A percentile compares a stretch with the other conserved stretches of the same genome.
Conservation (phyloP, 306 rosid species). For the Malus asiatica region DNA sequence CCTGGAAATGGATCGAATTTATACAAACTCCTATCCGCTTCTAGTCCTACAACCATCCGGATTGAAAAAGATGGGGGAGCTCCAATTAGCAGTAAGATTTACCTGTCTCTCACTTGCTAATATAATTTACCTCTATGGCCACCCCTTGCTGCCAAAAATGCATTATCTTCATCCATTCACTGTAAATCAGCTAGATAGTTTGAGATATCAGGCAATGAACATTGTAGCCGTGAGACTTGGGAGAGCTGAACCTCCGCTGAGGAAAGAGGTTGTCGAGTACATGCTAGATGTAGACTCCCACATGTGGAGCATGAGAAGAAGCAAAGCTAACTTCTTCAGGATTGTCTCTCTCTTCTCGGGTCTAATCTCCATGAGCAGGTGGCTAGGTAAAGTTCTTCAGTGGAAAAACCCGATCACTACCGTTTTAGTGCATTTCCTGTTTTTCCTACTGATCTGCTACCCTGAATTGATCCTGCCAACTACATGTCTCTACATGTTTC, state of each 20-base stretch:
- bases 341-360: conserved; percentile 63
- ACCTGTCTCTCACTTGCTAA: conserved; percentile 65
- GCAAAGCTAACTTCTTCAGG: conserved; percentile 75
- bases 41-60: conserved; percentile 53
- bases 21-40: conserved; percentile 64
- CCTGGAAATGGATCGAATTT: conserved; percentile 73
- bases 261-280: conserved; percentile 83
- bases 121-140: conserved; percentile 67
- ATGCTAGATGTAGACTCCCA: conserved; percentile 89
- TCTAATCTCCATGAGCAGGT: conserved; percentile 43
- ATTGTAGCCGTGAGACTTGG: conserved; percentile 65
- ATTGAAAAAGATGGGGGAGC: conserved; percentile 76
- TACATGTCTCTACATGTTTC: conserved; percentile 63
- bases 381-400: conserved; percentile 65
- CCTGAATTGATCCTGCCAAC: conserved; percentile 76
- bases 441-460: conserved; percentile 56
- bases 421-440: conserved; percentile 59
- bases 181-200: conserved; percentile 63
- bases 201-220: conserved; percentile 69
- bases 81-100: conserved; percentile 64
- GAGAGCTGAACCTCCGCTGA: conserved; percentile 63
- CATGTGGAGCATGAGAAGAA: conserved; percentile 82
- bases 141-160: conserved; percentile 71
- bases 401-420: conserved; percentile 74
- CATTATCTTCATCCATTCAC: conserved; percentile 85